phyloP scores from a whole-genome alignment of 768 basidiomycete genomes.

The Podaxis rugospora region DNA sequence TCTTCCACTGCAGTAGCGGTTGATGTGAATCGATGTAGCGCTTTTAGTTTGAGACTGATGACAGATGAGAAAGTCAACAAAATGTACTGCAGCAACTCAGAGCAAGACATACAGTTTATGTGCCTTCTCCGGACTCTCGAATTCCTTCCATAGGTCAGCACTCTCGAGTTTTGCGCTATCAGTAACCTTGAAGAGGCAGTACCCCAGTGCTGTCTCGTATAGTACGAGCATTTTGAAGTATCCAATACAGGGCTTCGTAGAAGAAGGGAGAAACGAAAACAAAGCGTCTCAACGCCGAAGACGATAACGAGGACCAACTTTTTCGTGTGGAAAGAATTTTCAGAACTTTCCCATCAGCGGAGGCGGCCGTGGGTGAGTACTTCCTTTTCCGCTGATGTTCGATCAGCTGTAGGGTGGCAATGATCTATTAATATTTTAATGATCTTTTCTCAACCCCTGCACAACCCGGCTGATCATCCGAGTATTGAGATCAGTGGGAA shows the following conservation, averaged over 20 bases:
- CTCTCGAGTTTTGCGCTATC: conserved; percentile 84
- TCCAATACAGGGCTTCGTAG: conserved; percentile 5
- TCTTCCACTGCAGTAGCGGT: conserved; percentile 98
- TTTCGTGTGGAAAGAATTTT: conserved; percentile 27
- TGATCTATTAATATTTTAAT: neutral
- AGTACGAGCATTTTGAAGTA: conserved; percentile 79
- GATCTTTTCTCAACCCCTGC: neutral
- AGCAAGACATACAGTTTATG: conserved; percentile 74
- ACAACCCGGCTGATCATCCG: neutral
- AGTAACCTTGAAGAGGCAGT: conserved; percentile 95
- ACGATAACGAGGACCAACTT: conserved; percentile 18
- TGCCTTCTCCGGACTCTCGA: conserved; percentile 88
- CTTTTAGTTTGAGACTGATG: conserved; percentile 84
- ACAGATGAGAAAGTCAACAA: conserved; percentile 10
- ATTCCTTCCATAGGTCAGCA: conserved; percentile 87
- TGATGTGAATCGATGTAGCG: conserved; percentile 93
- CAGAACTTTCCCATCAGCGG: conserved; percentile 22
- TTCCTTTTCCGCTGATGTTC: conserved; percentile 11
- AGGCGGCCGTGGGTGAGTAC: conserved; percentile 22
- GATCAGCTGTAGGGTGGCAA: neutral
- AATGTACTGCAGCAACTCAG: neutral
- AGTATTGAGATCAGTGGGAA: neutral
- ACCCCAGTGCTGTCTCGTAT: conserved; percentile 94
- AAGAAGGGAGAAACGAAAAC: neutral
- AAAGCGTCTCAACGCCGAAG: conserved; percentile 12